These are phyloP conservation scores for Ganoderma multipileum DNA, from an alignment of 1,284 basidiomycete species.

Conservation along the genomic window DNA sequence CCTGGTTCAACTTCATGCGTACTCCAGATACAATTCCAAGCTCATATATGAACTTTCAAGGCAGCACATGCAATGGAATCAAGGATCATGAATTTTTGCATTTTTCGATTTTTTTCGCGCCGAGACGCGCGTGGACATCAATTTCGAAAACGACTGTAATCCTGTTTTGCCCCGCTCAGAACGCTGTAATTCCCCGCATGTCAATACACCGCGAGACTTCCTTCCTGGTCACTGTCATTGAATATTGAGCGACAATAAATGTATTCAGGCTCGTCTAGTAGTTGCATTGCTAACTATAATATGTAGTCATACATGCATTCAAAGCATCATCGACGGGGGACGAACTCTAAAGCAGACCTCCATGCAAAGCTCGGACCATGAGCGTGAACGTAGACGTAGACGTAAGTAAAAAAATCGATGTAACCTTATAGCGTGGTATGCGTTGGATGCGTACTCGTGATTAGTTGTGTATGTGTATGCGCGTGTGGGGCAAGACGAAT, in stretches of 20 bases:
- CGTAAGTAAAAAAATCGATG: not conserved
- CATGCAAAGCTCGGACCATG: not conserved
- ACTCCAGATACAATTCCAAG: too few species aligned
- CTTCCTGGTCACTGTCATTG: too few species aligned
- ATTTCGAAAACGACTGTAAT: too few species aligned
- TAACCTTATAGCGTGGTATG: not conserved
- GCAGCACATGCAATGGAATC: too few species aligned
- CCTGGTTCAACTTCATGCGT: too few species aligned
- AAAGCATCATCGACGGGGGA: not conserved
- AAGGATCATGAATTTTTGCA: too few species aligned
- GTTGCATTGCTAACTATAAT: not conserved
- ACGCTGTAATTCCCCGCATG: too few species aligned
- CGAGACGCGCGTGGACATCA: too few species aligned
- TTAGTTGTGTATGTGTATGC: not conserved
- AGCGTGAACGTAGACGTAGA: not conserved
- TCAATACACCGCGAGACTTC: too few species aligned
- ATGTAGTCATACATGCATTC: conserved; percentile 10
- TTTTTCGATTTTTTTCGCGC: too few species aligned
- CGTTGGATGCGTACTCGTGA: not conserved
- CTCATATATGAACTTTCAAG: too few species aligned
- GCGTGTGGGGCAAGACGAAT: not conserved
- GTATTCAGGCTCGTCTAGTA: conserved; percentile 5
- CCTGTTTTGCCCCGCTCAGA: too few species aligned
- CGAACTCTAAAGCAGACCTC: conserved; percentile 1
- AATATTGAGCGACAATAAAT: not conserved